Base-by-base conservation (phyloP, 305 asterid genomes). In the Rubia peregrina region DNA sequence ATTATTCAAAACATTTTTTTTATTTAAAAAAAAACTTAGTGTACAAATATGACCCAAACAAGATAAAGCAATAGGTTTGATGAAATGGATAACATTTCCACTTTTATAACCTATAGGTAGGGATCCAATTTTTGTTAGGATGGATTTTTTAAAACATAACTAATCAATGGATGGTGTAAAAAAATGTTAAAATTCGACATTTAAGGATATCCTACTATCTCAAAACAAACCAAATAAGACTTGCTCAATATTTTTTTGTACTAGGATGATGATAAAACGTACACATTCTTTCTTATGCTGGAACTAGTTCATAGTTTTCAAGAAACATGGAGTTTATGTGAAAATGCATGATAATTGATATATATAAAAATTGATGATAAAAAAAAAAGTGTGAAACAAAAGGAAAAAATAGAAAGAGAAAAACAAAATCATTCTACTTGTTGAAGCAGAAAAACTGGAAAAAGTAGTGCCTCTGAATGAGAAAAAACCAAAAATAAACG, bases 371-470 rank as follows among this genome's bases (percentile, higher is more conserved):
- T 26, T 26, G 1, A 1, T 1, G 0, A 33, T 2, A 33, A 1
- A 4, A 33, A 1, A 33, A 48, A 48, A 48, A 12, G 55, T 13
- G 55, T 48, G 55, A 14, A 44, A 48, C 38, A 51, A 51, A n/a
- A 6, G 7, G 1, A 8, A 17, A 51, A 6, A 3, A 4, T 13
- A 17, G n/a, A 51, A 51, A 51, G 21, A 21, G 59, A n/a, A n/a
- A 51, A 51, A 6, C 21, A 51, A 51, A 51, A 51, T 17, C 57
- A 16, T 1, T 51, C 12, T 16, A 14, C 56, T 49, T 17, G 24
- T 6, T 53, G 59, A 53, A 53, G 59, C 59, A 53, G 59, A 53
- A 53, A 53, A 53, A 53, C 59, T 53, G 59, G 59, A n/a, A 64
- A 56, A 64, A 64, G 53, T 40, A 9, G 51, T n/a, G 48, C 38